Conservation (phyloP, 768 basidiomycete genomes). For the Phylloporus arenicola region DNA sequence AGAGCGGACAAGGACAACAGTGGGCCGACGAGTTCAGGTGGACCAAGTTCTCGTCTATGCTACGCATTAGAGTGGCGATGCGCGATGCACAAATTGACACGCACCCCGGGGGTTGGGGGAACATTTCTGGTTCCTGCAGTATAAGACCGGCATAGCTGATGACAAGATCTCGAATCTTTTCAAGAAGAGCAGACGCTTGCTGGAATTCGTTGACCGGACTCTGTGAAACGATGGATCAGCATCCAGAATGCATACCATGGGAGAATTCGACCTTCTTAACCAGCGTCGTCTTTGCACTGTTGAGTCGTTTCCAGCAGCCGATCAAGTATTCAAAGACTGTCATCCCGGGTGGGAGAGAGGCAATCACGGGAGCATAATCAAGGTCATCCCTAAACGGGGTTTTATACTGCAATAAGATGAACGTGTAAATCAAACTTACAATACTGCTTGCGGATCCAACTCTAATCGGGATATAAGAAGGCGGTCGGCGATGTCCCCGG, state of each 20-base stretch:
- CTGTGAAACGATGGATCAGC: slow-evolving; percentile 37
- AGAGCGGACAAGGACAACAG: slow-evolving; percentile 70
- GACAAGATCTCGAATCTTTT: slow-evolving; percentile 75
- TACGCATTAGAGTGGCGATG: slow-evolving; percentile 2
- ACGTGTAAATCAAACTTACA: slow-evolving; percentile 40
- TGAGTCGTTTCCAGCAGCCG: slow-evolving; percentile 88
- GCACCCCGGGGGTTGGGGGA: slow-evolving; percentile 80
- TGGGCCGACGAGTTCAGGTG: slow-evolving; percentile 76
- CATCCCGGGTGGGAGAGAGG: slow-evolving; percentile 69
- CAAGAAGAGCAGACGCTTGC: slow-evolving; percentile 56
- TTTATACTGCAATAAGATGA: background rate
- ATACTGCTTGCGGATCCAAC: slow-evolving; percentile 65
- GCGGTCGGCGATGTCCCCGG: slow-evolving; percentile 63
- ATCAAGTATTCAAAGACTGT: slow-evolving; percentile 88
- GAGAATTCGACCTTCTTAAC: slow-evolving; percentile 52
- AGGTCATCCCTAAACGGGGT: slow-evolving; percentile 52
- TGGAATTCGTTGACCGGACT: slow-evolving; percentile 52
- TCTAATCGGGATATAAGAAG: slow-evolving; percentile 82
- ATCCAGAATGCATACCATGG: slow-evolving; percentile 15
- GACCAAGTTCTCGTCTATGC: slow-evolving; percentile 62
- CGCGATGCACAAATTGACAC: slow-evolving; percentile 17
- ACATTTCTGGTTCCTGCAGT: slow-evolving; percentile 91
- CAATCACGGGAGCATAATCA: slow-evolving; percentile 68
- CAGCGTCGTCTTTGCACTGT: slow-evolving; percentile 46
- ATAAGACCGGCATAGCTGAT: slow-evolving; percentile 86